phyloP scores from a whole-genome alignment of 176 grass and related monocot species.

The Juncus inflexus region DNA sequence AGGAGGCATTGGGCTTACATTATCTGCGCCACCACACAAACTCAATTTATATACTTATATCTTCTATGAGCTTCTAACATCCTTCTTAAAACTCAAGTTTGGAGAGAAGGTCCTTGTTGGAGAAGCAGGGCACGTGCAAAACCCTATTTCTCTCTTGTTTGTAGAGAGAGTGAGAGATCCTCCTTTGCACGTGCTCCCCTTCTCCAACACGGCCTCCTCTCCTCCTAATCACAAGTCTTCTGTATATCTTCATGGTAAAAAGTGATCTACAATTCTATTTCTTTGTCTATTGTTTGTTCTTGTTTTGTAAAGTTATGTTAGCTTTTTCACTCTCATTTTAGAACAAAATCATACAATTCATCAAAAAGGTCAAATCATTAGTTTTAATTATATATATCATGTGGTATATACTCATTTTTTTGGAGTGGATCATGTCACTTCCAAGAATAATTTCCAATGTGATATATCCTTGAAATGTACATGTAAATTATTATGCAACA shows the following conservation, averaged over 20 bases:
- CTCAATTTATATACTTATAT: not conserved
- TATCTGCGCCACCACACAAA: slow-evolving; percentile 3
- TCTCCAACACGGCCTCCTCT: slow-evolving; percentile 92
- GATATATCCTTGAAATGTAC: too few relatives aligned
- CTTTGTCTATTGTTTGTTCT: too few relatives aligned
- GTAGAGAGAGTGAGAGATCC: not conserved
- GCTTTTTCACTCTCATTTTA: too few relatives aligned
- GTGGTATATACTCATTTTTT: too few relatives aligned
- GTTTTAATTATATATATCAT: too few relatives aligned
- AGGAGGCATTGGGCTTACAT: slow-evolving; percentile 15
- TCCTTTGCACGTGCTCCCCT: slow-evolving; percentile 82
- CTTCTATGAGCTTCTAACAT: not conserved
- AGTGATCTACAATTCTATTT: slow-evolving; percentile 3
- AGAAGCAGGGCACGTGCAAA: slow-evolving; percentile 99
- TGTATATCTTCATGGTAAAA: not conserved
- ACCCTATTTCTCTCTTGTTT: slow-evolving; percentile 11
- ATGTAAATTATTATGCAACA: too few relatives aligned
- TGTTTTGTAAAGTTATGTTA: too few relatives aligned
- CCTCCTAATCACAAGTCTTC: slow-evolving; percentile 8
- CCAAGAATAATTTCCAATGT: too few relatives aligned
- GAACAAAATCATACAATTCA: too few relatives aligned
- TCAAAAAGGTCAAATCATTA: too few relatives aligned
- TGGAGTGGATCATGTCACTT: too few relatives aligned
- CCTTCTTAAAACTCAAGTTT: not conserved
- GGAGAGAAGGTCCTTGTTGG: slow-evolving; percentile 81